phyloP scores from a whole-genome alignment of 2,329 filamentous ascomycete species.

The Phyllosticta citrichinensis region DNA sequence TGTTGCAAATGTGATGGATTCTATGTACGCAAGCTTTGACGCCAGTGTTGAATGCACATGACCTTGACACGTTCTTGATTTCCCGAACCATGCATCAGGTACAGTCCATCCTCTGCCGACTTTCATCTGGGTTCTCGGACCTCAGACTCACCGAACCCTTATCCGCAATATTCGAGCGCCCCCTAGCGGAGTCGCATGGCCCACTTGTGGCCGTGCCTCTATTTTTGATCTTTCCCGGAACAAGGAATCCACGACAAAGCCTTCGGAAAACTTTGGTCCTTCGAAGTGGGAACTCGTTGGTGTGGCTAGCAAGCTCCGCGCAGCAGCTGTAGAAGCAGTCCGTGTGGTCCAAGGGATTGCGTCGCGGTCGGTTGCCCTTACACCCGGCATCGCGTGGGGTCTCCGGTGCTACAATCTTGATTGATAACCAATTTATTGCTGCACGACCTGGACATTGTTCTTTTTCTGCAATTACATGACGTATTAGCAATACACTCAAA shows the following conservation, averaged over 20 bases:
- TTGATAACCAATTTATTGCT: constrained; percentile 45
- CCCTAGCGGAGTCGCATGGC: not conserved
- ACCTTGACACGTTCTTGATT: not conserved
- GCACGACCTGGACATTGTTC: constrained; percentile 80
- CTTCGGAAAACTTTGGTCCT: not conserved
- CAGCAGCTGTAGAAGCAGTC: not conserved
- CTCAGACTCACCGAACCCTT: not conserved
- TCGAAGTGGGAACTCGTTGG: not conserved
- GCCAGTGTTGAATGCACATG: not conserved
- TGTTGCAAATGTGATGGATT: not conserved
- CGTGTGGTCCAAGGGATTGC: not conserved
- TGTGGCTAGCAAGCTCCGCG: not conserved
- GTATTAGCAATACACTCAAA: constrained; percentile 8
- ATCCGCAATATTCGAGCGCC: not conserved
- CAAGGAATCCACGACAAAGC: not conserved
- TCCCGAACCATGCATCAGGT: constrained; percentile 7
- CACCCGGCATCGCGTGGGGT: not conserved
- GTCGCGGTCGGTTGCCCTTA: not conserved
- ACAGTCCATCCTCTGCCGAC: constrained; percentile 7
- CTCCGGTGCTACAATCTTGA: not conserved
- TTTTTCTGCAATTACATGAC: constrained; percentile 53
- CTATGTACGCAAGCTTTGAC: not conserved
- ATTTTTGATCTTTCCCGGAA: not conserved
- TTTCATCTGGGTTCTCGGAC: not conserved
- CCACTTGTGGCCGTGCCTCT: not conserved